Base-by-base conservation (phyloP, 257 asterid genomes). In the Apocynum venetum region DNA sequence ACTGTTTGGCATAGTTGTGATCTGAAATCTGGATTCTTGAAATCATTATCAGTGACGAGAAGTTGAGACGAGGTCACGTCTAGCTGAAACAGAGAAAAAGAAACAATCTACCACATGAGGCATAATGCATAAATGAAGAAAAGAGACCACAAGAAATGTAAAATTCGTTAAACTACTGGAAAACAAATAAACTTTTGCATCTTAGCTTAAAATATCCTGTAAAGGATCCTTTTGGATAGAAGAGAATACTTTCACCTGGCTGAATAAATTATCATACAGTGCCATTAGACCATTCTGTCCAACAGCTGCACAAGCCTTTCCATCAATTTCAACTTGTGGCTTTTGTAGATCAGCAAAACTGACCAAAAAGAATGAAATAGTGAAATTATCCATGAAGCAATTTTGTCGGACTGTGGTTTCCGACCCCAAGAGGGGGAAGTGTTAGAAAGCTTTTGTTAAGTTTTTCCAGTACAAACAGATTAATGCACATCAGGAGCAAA, bases 61-160 rank as follows among this genome's bases (percentile, higher is more conserved):
- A 93, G 92, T 71, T 93, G 98, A 25, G 97, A 91, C 47, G 97
- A 88, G 51, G 94, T 88, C 87, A 89, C 88, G 66, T 93, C 97
- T 81, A 91, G 84, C 98, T 93, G 93, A 3, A 84, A 20, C 38
- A 83, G 73, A 66, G 70, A 71, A 73, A 55, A 53, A 25, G 67
- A 73, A 31, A 8, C 2, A 31, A 41, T 38, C 70, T 2, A 43
- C 73, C 13, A 73, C 20, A 31, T 55, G 14, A 63, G 63, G 63
- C 43, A 65, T 13, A 51, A 59, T 7, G 73, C 38, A 68, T 5
- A 43, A 25, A 65, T 67, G 43, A 67, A 25, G 40, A 57, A 3
- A 40, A 5, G 15, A 7, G 44, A 57, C 51, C 56, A n/a, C 3
- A 59, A n/a, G 70, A 44, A n/a, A 41, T 74, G 56, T 25, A n/a